phyloP scores from a whole-genome alignment of 371 early-diverging fungal genomes.

The Conidiobolus incongruus region DNA sequence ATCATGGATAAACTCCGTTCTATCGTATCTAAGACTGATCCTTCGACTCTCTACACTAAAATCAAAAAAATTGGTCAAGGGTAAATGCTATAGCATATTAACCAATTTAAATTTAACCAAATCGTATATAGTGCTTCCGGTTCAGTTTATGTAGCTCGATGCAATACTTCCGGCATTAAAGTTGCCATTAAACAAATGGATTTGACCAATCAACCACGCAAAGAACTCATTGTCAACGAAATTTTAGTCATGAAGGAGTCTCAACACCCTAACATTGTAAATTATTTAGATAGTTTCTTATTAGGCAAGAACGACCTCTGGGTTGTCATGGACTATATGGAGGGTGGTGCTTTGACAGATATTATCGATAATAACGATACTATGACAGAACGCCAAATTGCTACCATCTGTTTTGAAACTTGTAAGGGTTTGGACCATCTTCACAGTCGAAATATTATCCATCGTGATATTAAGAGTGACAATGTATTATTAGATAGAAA shows the following conservation, averaged over 20 bases:
- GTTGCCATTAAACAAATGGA: slow-evolving; percentile 98
- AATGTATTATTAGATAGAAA: slow-evolving; percentile 68
- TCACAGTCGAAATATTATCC: slow-evolving; percentile 79
- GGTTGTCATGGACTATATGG: slow-evolving; percentile 98
- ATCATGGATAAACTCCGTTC: slow-evolving; percentile 69
- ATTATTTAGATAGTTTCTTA: slow-evolving; percentile 75
- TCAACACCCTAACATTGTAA: slow-evolving; percentile 86
- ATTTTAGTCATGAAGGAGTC: slow-evolving; percentile 89
- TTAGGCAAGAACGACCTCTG: slow-evolving; percentile 65
- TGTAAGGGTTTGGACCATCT: slow-evolving; percentile 76
- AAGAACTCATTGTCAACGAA: slow-evolving; percentile 88
- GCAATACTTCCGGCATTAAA: slow-evolving; percentile 31
- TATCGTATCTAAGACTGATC: slow-evolving; percentile 75
- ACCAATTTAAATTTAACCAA: neutral
- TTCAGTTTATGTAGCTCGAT: slow-evolving; percentile 72
- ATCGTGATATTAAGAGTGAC: slow-evolving; percentile 93
- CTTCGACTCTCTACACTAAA: slow-evolving; percentile 61
- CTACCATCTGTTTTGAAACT: slow-evolving; percentile 72
- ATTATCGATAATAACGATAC: slow-evolving; percentile 77
- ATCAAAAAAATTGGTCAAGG: slow-evolving; percentile 92
- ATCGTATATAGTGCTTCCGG: slow-evolving; percentile 62
- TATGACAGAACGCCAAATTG: slow-evolving; percentile 78
- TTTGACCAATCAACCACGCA: slow-evolving; percentile 70
- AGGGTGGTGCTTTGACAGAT: slow-evolving; percentile 94
- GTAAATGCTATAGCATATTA: slow-evolving; percentile 16